phyloP scores from a whole-genome alignment of 371 early-diverging fungal species.

The Mucor saturninus region DNA sequence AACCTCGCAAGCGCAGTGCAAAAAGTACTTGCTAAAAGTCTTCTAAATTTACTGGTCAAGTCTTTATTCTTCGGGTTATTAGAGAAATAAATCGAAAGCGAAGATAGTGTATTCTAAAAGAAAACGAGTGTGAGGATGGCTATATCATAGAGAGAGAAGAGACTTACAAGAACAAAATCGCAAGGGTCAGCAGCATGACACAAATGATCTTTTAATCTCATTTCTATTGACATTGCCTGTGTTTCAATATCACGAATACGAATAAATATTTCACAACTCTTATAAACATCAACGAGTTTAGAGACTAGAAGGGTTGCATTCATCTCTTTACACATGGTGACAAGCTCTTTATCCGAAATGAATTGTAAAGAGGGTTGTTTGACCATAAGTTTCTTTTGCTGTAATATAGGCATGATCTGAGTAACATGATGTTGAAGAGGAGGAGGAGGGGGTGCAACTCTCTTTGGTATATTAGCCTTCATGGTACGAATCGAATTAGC shows the following conservation, averaged over 20 bases:
- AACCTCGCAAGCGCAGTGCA: slow-evolving; percentile 33
- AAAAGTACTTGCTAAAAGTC: slow-evolving; percentile 27
- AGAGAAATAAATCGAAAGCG: slow-evolving; percentile 25
- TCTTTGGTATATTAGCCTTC: slow-evolving; percentile 8
- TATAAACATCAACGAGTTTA: slow-evolving; percentile 37
- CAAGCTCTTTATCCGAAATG: slow-evolving; percentile 30
- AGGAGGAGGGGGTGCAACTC: neutral
- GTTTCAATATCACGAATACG: slow-evolving; percentile 46
- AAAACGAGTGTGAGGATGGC: neutral
- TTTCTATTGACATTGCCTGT: slow-evolving; percentile 22
- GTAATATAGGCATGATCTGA: neutral
- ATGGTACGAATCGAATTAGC: slow-evolving; percentile 13
- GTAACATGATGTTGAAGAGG: neutral
- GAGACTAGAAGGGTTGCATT: slow-evolving; percentile 24
- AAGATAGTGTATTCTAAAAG: slow-evolving; percentile 13
- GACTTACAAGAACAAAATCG: slow-evolving; percentile 38
- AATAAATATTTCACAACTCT: slow-evolving; percentile 35
- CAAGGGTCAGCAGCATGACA: slow-evolving; percentile 35
- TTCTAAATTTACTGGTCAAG: slow-evolving; percentile 35
- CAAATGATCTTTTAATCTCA: slow-evolving; percentile 32
- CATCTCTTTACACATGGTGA: slow-evolving; percentile 27
- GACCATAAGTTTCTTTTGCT: neutral
- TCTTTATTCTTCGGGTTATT: slow-evolving; percentile 27
- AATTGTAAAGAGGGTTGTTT: neutral
- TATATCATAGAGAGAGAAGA: neutral